These are phyloP conservation scores for Picochlorum sp. DNA, from an alignment of 139 green algal genomes.

Conservation along the genomic window DNA sequence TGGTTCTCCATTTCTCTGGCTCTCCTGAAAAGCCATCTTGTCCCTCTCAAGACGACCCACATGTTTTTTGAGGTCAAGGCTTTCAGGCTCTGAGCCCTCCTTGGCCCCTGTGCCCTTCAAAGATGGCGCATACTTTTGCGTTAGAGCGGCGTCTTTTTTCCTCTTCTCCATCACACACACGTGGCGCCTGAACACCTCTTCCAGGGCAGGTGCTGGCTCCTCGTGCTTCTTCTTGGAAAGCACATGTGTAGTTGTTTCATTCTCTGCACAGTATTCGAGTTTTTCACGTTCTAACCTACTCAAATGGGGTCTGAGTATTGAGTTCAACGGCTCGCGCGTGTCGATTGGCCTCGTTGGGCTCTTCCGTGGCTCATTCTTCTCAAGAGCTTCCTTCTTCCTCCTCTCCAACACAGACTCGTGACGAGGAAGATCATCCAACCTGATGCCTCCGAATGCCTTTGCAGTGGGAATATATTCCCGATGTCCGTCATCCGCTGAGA, in stretches of 20 bases:
- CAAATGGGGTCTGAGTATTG: not conserved
- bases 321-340: not conserved
- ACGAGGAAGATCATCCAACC: not conserved
- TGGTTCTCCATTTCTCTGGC: not conserved
- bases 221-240: no score
- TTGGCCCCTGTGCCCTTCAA: no score
- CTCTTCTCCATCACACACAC: slow-evolving; percentile 13
- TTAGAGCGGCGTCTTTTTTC: slow-evolving; percentile 12
- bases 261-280: slow-evolving; percentile 4
- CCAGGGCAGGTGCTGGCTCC: not conserved
- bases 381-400: not conserved
- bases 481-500: no score
- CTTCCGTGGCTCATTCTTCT: not conserved
- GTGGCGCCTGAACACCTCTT: slow-evolving; percentile 3
- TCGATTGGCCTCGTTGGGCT: not conserved
- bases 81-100: no score
- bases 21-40: not conserved
- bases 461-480: not conserved
- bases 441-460: not conserved
- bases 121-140: not conserved
- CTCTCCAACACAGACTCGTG: slow-evolving; percentile 12
- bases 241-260: not conserved
- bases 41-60: not conserved
- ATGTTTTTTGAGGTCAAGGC: not conserved
- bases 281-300: slow-evolving; percentile 15